Percentiles rank a stretch among this genome's conserved stretches.
Evolutionary conservation across 371 early-diverging fungal genomes (phyloP).

Genomic region (Batkoa obscura): DNA sequence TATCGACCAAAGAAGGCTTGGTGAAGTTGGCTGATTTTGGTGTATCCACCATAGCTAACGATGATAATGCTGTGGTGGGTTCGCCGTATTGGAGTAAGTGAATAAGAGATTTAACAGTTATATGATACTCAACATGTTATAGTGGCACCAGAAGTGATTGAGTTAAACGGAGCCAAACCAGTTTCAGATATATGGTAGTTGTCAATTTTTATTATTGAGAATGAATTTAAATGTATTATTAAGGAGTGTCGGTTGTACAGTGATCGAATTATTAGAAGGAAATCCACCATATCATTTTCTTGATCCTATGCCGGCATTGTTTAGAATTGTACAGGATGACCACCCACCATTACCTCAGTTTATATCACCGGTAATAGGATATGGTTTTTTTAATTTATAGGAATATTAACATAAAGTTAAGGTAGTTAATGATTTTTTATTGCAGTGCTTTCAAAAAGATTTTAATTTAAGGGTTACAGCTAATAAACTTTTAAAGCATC

Average conservation of each 20-base stretch:
- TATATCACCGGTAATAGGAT: constrained; percentile 40
- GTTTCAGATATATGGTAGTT: constrained; percentile 60
- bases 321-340: constrained; percentile 78
- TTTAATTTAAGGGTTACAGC: constrained; percentile 49
- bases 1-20: constrained; percentile 53
- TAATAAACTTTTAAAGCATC: constrained; percentile 39
- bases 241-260: constrained; percentile 70
- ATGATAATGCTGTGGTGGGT: constrained; percentile 28
- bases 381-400: background rate
- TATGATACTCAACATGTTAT: constrained; percentile 7
- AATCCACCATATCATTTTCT: constrained; percentile 71
- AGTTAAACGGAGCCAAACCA: constrained; percentile 49
- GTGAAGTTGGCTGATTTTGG: constrained; percentile 86
- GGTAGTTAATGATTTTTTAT: constrained; percentile 54
- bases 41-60: constrained; percentile 32
- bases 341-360: constrained; percentile 67
- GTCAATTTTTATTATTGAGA: background rate
- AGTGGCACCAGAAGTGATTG: constrained; percentile 78
- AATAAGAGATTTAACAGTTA: background rate
- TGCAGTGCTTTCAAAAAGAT: constrained; percentile 68
- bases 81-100: constrained; percentile 49
- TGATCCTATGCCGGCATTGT: constrained; percentile 72
- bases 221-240: background rate
- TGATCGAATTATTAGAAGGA: constrained; percentile 71
- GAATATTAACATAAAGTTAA: constrained; percentile 8